Evolutionary conservation across 495 filamentous ascomycete genomes (phyloP), one percentile per base, ranked within the genome.

Genomic region (Talaromyces thailandensis): DNA sequence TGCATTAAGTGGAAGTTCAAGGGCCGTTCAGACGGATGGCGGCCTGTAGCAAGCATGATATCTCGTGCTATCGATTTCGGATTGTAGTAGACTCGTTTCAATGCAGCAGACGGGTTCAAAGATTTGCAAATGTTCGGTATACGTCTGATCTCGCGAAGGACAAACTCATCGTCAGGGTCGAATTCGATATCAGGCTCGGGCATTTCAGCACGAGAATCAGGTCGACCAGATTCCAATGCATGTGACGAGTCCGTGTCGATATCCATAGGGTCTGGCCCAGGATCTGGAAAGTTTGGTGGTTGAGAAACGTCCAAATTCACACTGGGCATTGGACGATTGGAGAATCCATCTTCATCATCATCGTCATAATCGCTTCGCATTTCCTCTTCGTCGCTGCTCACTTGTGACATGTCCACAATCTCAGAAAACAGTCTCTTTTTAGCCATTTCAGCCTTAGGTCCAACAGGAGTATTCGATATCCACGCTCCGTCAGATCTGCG

Each of bases 51-150:
- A 37, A 90, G 75, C 25, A 89, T 70, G 2, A 91, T 75, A 67
- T 90, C 86, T 26, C 84, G 74, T 4, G 86, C 87, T 63, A 91
- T 88, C 0, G 85, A 89, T 16, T 76, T 73, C 0, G 80, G 74
- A 68, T 89, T 73, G 68, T 90, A 91, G 0, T 58, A 67, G 8
- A 69, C 69, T 63, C 79, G 76, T 21, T 72, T 65, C 9, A 78
- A 45, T 4, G 78, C 82, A 59, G 82, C 76, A 35, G 70, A 69
- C 29, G 67, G 67, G n/a, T 82, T 72, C 23, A 88, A 61, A 2
- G 70, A 70, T 62, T 77, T 64, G 14, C 79, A 74, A 40, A 81
- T 72, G 62, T 72, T 70, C 0, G 24, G 50, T 4, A 70, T 65
- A 21, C 52, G 25, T 50, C 67, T 71, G 23, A 73, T 61, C 26